Evolutionary conservation across 768 basidiomycete genomes (phyloP).

Genomic region (Favolaschia claudopus): DNA sequence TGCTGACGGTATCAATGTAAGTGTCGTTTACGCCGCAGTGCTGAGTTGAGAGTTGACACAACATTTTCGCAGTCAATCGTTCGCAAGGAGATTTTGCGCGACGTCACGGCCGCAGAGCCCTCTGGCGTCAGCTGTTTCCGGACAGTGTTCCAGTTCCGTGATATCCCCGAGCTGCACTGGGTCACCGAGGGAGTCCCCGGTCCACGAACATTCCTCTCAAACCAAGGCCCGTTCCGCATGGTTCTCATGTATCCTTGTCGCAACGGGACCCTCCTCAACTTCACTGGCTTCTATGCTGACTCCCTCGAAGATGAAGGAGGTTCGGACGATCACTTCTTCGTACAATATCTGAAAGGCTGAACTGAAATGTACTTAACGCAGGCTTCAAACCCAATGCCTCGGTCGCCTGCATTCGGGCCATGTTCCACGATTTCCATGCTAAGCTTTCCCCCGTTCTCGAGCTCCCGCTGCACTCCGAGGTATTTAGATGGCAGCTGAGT

Average conservation of each 20-base stretch:
- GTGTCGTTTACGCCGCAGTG: neutral
- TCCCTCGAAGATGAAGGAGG: neutral
- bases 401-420: neutral
- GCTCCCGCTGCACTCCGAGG: neutral
- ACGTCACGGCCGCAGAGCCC: neutral
- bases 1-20: slow-evolving; percentile 38
- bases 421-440: slow-evolving; percentile 6
- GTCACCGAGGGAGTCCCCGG: neutral
- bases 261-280: neutral
- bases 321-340: neutral
- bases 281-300: neutral
- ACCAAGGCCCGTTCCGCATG: neutral
- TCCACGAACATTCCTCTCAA: neutral
- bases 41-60: neutral
- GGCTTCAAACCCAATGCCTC: neutral
- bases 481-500: slow-evolving; percentile 13
- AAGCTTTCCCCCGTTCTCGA: slow-evolving; percentile 6
- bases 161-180: slow-evolving; percentile 8
- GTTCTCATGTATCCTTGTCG: neutral
- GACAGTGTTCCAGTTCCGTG: neutral
- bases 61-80: slow-evolving; percentile 7
- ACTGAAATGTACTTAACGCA: neutral
- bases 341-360: neutral
- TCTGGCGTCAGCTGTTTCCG: slow-evolving; percentile 18
- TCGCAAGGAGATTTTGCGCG: neutral